Conservation (phyloP, 345 rosid genomes). For the Heritiera fomes region DNA sequence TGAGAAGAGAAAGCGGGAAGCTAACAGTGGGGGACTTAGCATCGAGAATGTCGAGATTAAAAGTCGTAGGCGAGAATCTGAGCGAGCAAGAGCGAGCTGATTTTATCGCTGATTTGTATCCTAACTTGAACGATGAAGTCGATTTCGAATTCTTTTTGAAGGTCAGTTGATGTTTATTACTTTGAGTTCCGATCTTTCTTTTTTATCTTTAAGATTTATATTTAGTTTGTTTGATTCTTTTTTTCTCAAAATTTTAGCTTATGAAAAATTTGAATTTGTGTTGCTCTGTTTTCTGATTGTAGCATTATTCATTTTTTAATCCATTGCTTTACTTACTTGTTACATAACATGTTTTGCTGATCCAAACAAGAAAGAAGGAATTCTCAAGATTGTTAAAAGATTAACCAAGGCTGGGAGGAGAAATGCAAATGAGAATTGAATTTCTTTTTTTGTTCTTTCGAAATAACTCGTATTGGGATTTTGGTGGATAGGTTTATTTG, state of each 20-base stretch:
- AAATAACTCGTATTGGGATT: neutral
- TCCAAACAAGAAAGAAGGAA: neutral
- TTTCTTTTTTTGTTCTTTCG: neutral
- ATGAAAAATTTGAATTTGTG: neutral
- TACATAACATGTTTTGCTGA: neutral
- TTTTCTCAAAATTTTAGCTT: neutral
- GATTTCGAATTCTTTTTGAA: conserved; percentile 94
- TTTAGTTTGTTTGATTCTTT: neutral
- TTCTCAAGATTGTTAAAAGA: conserved; percentile 9
- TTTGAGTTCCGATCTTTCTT: neutral
- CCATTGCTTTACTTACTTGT: neutral
- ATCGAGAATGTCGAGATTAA: conserved; percentile 79
- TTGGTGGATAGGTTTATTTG: conserved; percentile 58
- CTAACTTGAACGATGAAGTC: conserved; percentile 66
- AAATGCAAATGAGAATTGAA: conserved; percentile 2
- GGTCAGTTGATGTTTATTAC: conserved; percentile 38
- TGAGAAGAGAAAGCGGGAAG: conserved; percentile 93
- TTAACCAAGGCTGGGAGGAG: neutral
- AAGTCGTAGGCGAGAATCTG: conserved; percentile 77
- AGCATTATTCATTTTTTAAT: neutral
- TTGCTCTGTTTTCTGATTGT: neutral
- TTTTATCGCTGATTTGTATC: conserved; percentile 64
- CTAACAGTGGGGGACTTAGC: conserved; percentile 78
- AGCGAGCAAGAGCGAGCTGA: conserved; percentile 68
- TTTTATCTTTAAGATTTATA: neutral